Evolutionary conservation across 345 rosid species (phyloP), one percentile per base, ranked within the genome.

Genomic region (Zanthoxylum bungeanum): DNA sequence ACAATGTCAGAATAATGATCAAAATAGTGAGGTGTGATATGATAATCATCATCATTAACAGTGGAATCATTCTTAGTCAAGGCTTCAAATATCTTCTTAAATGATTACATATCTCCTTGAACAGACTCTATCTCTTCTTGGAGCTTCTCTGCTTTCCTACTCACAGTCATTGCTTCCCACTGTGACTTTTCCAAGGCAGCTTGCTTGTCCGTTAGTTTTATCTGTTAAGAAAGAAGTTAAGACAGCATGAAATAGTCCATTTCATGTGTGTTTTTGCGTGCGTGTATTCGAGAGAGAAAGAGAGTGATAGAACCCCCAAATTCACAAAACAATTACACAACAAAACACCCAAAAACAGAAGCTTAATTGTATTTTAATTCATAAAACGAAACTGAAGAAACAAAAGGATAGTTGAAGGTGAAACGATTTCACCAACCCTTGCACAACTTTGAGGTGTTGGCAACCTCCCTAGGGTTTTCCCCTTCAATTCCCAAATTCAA

Each of bases 201-300:
- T 81, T 93, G 98, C 85, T 79, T 95, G 83, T 95, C 99, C 34
- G 98, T 98, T 71, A 93, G 97, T 80, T 91, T 89, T 70, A 95
- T 82, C 98, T 88, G 87, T 56, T 50, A 49, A 24, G 42, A 62
- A 60, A 67, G 60, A 34, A 12, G 58, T 58, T 73, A 40, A 73
- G 37, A 76, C 31, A 11, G 62, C 37, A 55, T 56, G 52, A 65
- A n/a, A n/a, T 71, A 25, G 65, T 63, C 31, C 7, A 9, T 51
- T n/a, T 2, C 57, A 7, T 2, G 0, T n/a, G 22, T n/a, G 27
- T 5, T 2, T n/a, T 11, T 28, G 68, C 2, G 7, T 28, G 14
- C 4, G 5, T 17, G 56, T 9, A 19, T 9, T 51, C 21, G 24
- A 1, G 21, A 24, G 51, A 40, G 22, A 25, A 5, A 39, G 16